Evolutionary conservation across 805 yeast species (phyloP), one percentile per base, ranked within the genome.

Genomic region (Naumovozyma dairenensis): DNA sequence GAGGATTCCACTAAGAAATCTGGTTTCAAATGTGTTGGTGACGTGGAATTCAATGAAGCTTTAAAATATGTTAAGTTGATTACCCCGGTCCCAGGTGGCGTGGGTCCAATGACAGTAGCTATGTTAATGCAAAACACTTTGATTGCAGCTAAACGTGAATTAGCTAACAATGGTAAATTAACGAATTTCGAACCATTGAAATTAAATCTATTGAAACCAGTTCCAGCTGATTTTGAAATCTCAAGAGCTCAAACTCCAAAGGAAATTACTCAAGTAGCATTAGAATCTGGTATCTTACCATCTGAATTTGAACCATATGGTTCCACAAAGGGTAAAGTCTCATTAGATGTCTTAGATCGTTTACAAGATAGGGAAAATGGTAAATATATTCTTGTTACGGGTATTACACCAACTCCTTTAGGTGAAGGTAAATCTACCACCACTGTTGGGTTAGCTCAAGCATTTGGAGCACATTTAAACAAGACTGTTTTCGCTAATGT

Each of bases 11-110:
- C 77, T 29, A 76, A 69, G 57, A 80, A 80, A 53, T 66, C 77
- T 3, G 92, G 92, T 30, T 66, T 69, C 45, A 71, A 73, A 55
- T 66, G 80, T 59, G 86, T 79, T 34, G 93, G 93, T 39, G 93
- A 82, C 53, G 84, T 76, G 37, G 84, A 80, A 37, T 80, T 67
- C 44, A 74, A 67, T 31, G 60, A 69, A 24, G 74, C 78, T 36
- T 36, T 42, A 8, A 45, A 55, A 25, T 37, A 49, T 24, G 55
- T 61, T 25, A 60, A 63, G 33, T 67, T 69, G 47, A 66, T 81
- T 43, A 82, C 93, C n/a, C 93, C 93, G 7, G 93, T 82, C 38
- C 93, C 93, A 33, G 93, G 93, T 55, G 93, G 93, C 45, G 93
- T 82, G 43, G 93, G 93, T 33, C 93, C 93, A 53, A 82, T 82